These are phyloP conservation scores for Rhizopogon vulgaris DNA, from an alignment of 768 basidiomycete genomes.

Conservation along the genomic window DNA sequence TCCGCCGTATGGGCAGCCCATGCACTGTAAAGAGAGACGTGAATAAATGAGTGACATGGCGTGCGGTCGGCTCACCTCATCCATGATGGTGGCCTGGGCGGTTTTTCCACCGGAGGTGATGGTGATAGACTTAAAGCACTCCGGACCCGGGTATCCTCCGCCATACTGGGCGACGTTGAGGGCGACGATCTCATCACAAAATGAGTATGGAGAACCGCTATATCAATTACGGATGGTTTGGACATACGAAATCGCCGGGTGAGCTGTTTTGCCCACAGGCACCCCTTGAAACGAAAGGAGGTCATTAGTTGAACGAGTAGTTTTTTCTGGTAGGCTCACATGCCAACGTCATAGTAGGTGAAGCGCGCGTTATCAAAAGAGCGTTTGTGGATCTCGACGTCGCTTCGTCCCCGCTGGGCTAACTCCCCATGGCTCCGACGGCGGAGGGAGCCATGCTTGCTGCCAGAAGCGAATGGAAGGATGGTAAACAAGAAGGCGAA, in stretches of 20 bases:
- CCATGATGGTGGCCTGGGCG: conserved; percentile 48
- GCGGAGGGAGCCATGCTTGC: conserved; percentile 14
- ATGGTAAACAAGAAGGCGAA: conserved; percentile 28
- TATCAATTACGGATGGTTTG: too few relatives aligned
- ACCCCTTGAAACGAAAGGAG: conserved; percentile 31
- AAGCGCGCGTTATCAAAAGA: conserved; percentile 31
- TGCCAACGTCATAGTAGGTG: conserved; percentile 50
- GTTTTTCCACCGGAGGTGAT: conserved; percentile 53
- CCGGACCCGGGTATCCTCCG: conserved; percentile 49
- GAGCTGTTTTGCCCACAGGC: conserved; percentile 43
- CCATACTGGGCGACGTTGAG: conserved; percentile 42
- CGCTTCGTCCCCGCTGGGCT: conserved; percentile 37
- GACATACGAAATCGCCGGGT: conserved; percentile 36
- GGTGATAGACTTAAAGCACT: conserved; percentile 60
- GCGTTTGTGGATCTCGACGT: conserved; percentile 31
- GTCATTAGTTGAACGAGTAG: conserved; percentile 7
- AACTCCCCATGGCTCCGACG: conserved; percentile 38
- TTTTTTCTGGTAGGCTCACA: conserved; percentile 28
- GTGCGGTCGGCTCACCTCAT: conserved; percentile 37
- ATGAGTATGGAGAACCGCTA: conserved; percentile 41
- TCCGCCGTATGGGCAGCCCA: conserved; percentile 56
- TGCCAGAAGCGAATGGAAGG: conserved; percentile 28
- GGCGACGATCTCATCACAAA: conserved; percentile 19
- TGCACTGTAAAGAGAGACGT: conserved; percentile 38
- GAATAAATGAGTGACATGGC: background rate